These are phyloP conservation scores for Prunus campanulata DNA, from an alignment of 306 rosid species.

Conservation along the genomic window DNA sequence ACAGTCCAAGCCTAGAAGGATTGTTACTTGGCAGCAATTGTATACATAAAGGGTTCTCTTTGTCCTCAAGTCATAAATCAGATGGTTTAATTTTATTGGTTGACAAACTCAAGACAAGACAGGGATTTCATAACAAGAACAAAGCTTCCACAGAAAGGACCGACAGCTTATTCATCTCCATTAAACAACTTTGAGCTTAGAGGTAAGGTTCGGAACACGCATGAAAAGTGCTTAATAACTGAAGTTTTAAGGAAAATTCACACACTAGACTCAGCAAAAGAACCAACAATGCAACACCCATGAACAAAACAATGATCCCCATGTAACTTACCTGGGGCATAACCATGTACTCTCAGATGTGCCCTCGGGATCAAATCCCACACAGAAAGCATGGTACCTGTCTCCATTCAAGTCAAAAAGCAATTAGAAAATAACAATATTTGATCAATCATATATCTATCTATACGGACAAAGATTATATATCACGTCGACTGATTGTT, in stretches of 20 bases:
- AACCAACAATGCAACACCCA: conserved; percentile 16
- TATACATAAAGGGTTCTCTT: conserved; percentile 1
- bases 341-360: conserved; percentile 84
- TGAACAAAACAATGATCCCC: conserved; percentile 17
- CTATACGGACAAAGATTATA: background rate
- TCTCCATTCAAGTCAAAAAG: conserved; percentile 27
- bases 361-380: conserved; percentile 86
- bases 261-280: background rate
- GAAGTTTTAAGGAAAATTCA: background rate
- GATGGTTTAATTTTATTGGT: background rate
- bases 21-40: background rate
- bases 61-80: background rate
- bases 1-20: background rate
- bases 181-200: background rate
- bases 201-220: conserved; percentile 4
- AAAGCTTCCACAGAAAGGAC: conserved; percentile 2
- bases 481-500: conserved; percentile 21
- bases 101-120: background rate
- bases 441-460: background rate
- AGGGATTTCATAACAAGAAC: background rate
- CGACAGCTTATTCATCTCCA: background rate
- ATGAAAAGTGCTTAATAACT: conserved; percentile 11
- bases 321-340: conserved; percentile 81
- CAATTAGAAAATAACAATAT: conserved; percentile 3
- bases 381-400: conserved; percentile 99